These are phyloP conservation scores for Diplogelasinospora grovesii DNA, from an alignment of 495 filamentous ascomycete species.

Conservation along the genomic window DNA sequence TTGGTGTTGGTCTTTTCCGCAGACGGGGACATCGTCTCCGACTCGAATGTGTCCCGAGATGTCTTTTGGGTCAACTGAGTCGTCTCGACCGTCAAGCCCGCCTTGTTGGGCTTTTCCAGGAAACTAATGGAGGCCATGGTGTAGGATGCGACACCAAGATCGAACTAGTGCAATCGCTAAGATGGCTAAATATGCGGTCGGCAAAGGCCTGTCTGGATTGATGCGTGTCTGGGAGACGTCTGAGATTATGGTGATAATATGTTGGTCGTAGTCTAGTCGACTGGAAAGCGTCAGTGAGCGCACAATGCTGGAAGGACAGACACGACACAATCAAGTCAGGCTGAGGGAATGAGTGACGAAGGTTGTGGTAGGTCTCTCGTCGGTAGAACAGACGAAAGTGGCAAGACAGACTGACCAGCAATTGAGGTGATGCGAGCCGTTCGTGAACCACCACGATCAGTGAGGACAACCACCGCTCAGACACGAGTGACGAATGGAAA, in stretches of 20 bases:
- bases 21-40: conserved; percentile 18
- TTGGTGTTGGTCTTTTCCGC: conserved; percentile 21
- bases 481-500: conserved; percentile 4
- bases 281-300: not conserved
- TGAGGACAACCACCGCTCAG: too few relatives aligned
- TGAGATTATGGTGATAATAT: too few relatives aligned
- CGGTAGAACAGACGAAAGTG: not conserved
- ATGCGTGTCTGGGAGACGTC: too few relatives aligned
- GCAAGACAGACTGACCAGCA: conserved; percentile 8
- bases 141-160: not conserved
- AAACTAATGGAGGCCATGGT: conserved; percentile 21
- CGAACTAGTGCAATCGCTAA: conserved; percentile 6
- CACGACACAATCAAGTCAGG: conserved; percentile 4
- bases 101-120: conserved; percentile 21
- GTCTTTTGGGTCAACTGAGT: conserved; percentile 15
- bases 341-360: conserved; percentile 9
- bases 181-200: conserved; percentile 20
- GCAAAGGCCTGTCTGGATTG: not conserved
- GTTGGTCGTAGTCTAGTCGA: too few relatives aligned
- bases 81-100: conserved; percentile 27
- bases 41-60: conserved; percentile 22
- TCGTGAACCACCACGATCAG: too few relatives aligned
- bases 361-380: conserved; percentile 5
- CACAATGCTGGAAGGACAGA: not conserved
- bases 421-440: too few relatives aligned